phyloP scores from a whole-genome alignment of 75 land plant species.

The Pseudotsuga menziesii region DNA sequence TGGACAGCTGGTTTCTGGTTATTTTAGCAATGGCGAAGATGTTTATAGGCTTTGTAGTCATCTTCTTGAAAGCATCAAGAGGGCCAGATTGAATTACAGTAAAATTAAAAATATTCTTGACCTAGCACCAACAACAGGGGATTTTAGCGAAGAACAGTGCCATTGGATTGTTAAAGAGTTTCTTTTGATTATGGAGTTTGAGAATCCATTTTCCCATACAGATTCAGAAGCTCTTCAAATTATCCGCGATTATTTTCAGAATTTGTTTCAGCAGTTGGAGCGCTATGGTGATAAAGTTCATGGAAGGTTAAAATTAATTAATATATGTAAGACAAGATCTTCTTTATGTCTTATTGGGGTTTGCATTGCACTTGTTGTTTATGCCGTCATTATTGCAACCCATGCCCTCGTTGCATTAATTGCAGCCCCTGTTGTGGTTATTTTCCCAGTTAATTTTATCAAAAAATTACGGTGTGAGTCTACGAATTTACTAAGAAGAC shows the following conservation, averaged over 20 bases:
- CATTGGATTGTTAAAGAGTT: background rate
- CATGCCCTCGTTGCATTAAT: no score
- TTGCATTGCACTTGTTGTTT: no score
- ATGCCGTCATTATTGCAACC: no score
- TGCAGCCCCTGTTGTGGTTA: no score
- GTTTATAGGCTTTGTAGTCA: conserved; percentile 40
- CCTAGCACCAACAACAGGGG: background rate
- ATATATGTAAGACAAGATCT: no score
- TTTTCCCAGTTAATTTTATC: background rate
- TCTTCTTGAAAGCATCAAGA: conserved; percentile 28
- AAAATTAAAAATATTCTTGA: conserved; percentile 8
- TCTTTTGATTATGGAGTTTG: background rate
- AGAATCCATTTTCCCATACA: conserved; percentile 1
- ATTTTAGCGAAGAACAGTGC: background rate
- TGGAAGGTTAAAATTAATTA: no score
- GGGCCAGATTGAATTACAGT: conserved; percentile 10
- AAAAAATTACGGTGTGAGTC: background rate
- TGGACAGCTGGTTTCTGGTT: conserved; percentile 19
- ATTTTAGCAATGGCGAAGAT: conserved; percentile 33
- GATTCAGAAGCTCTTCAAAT: background rate
- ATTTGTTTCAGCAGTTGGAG: background rate
- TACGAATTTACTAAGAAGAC: background rate
- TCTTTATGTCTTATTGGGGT: no score
- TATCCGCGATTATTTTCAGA: background rate
- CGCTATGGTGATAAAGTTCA: background rate